These are phyloP conservation scores for Posidonia oceanica DNA, from an alignment of 116 monocot species.

Conservation along the genomic window DNA sequence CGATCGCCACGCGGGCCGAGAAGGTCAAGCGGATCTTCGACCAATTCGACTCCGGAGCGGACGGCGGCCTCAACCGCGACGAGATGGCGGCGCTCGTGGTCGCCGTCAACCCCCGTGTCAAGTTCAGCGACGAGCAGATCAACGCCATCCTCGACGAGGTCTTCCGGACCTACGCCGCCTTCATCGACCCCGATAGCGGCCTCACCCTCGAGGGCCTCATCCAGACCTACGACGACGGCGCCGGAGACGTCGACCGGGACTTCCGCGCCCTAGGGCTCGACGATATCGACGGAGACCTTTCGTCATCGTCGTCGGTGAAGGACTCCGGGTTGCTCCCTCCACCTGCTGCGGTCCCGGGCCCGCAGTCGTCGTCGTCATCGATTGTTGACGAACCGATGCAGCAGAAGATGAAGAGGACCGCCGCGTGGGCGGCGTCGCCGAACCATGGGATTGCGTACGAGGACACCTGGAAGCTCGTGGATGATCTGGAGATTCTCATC, in stretches of 20 bases:
- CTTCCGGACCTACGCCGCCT: slow-evolving; percentile 88
- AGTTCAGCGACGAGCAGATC: slow-evolving; percentile 96
- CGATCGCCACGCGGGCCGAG: slow-evolving; percentile 25
- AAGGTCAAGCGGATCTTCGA: slow-evolving; percentile 88
- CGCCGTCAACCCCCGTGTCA: slow-evolving; percentile 86
- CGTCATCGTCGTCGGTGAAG: too few relatives aligned
- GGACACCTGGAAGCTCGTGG: slow-evolving; percentile 66
- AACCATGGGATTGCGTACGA: slow-evolving; percentile 66
- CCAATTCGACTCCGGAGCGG: slow-evolving; percentile 65
- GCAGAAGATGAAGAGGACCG: slow-evolving; percentile 18
- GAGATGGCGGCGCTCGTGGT: slow-evolving; percentile 96
- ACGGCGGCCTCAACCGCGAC: slow-evolving; percentile 78
- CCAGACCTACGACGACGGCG: slow-evolving; percentile 98
- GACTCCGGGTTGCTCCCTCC: slow-evolving; percentile 3
- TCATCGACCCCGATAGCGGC: slow-evolving; percentile 54
- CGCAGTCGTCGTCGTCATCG: slow-evolving; percentile 17
- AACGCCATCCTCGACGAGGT: slow-evolving; percentile 97
- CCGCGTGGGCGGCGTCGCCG: slow-evolving; percentile 45
- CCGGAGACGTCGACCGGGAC: slow-evolving; percentile 96
- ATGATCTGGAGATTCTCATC: slow-evolving; percentile 76
- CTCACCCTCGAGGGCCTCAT: slow-evolving; percentile 70
- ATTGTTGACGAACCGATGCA: slow-evolving; percentile 2
- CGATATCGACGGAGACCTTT: neutral
- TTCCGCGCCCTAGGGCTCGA: slow-evolving; percentile 50
- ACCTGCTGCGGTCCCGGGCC: slow-evolving; percentile 4